Conservation (phyloP, 306 rosid species). For the Trifolium pratense region DNA sequence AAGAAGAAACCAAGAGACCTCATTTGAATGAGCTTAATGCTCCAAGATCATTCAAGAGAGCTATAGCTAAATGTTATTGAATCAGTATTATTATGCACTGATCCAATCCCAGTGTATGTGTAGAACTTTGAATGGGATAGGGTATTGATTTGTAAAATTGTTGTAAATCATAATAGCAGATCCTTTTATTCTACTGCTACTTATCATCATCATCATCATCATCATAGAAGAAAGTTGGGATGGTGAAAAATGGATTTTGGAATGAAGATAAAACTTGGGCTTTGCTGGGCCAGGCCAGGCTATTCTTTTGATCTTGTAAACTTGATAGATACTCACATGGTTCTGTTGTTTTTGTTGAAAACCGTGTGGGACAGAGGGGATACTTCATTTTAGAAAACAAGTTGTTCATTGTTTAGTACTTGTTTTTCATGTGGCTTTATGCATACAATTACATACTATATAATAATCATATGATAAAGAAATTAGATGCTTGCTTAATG, state of each 20-base stretch:
- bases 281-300: conserved; percentile 61
- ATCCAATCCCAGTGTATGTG: conserved; percentile 40
- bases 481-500: conserved; percentile 41
- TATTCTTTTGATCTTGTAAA: conserved; percentile 73
- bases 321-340: conserved; percentile 66
- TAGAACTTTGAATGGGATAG: conserved; percentile 50
- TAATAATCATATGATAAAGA: conserved; percentile 11
- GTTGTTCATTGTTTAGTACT: conserved; percentile 40
- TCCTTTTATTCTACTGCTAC: conserved; percentile 48
- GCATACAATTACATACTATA: conserved; percentile 14
- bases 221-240: conserved; percentile 50
- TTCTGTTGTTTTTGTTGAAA: conserved; percentile 72
- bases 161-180: conserved; percentile 87
- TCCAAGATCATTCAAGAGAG: conserved; percentile 60
- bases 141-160: conserved; percentile 84
- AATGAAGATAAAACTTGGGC: conserved; percentile 56
- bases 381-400: conserved; percentile 40
- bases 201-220: conserved; percentile 15
- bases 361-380: conserved; percentile 71
- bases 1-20: conserved; percentile 58
- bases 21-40: conserved; percentile 52
- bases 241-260: conserved; percentile 56
- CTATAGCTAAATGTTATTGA: conserved; percentile 49
- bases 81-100: conserved; percentile 45
- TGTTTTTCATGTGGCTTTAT: conserved; percentile 38